Percentiles rank a stretch among this genome's conserved stretches.
Conservation (phyloP, 2,329 filamentous ascomycete species). For the Fusarium pseudocircinatum region DNA sequence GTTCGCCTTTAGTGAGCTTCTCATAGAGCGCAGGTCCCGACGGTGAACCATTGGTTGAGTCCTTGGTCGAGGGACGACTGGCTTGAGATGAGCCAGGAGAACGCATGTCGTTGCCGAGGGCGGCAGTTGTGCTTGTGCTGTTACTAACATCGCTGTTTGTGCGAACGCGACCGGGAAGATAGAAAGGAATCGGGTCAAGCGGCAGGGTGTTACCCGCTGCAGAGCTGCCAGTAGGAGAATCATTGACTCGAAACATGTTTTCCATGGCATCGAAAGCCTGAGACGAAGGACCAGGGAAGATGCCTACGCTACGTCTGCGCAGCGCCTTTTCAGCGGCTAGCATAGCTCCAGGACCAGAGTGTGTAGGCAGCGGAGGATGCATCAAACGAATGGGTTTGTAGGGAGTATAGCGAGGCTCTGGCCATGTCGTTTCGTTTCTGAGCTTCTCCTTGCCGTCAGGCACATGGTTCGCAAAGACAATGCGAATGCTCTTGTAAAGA, state of each 20-base stretch:
- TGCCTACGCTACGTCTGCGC: slow-evolving; percentile 66
- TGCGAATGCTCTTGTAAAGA: slow-evolving; percentile 89
- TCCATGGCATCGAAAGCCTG: slow-evolving; percentile 51
- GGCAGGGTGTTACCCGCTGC: slow-evolving; percentile 48
- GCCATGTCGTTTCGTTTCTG: slow-evolving; percentile 87
- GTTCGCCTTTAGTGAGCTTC: slow-evolving; percentile 74
- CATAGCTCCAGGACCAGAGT: slow-evolving; percentile 57
- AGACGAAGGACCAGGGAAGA: slow-evolving; percentile 48
- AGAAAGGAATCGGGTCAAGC: slow-evolving; percentile 64
- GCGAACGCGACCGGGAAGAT: slow-evolving; percentile 48
- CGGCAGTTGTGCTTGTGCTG: slow-evolving; percentile 40
- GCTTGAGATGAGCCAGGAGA: slow-evolving; percentile 44
- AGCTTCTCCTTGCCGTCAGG: slow-evolving; percentile 95
- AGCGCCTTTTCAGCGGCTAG: slow-evolving; percentile 68
- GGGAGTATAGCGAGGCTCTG: slow-evolving; percentile 84
- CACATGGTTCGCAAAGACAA: slow-evolving; percentile 96
- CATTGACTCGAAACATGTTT: slow-evolving; percentile 24
- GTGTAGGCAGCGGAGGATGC: slow-evolving; percentile 51
- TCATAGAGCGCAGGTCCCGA: slow-evolving; percentile 61
- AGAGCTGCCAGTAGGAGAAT: slow-evolving; percentile 29
- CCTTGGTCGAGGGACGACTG: slow-evolving; percentile 50
- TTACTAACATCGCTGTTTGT: slow-evolving; percentile 48
- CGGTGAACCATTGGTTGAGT: slow-evolving; percentile 44
- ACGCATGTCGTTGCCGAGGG: slow-evolving; percentile 29
- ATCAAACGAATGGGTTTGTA: slow-evolving; percentile 77